phyloP scores from a whole-genome alignment of 352 stramenopile species.

The Globisporangium ultimum region DNA sequence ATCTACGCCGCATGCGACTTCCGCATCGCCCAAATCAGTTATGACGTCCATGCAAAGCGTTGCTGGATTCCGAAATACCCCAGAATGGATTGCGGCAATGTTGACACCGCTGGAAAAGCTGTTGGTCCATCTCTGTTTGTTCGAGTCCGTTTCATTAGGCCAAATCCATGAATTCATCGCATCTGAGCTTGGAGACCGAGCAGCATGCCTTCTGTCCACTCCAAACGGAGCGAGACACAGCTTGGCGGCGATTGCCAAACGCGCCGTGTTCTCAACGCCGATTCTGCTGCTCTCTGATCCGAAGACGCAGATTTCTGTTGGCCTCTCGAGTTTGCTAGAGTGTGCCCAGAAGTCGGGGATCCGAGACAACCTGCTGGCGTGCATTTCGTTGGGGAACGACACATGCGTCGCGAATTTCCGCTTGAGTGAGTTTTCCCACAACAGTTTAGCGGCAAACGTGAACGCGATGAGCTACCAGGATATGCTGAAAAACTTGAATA shows the following conservation, averaged over 20 bases:
- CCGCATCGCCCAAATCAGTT: constrained; percentile 1
- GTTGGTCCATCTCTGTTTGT: constrained; percentile 29
- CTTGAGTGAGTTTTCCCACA: constrained; percentile 11
- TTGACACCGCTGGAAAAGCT: constrained; percentile 26
- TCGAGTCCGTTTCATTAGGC: constrained; percentile 16
- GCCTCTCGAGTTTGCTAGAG: constrained; percentile 9
- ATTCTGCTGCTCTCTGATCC: constrained; percentile 12
- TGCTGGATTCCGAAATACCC: not conserved
- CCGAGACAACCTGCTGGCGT: constrained; percentile 10
- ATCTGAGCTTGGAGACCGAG: constrained; percentile 18
- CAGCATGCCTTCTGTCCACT: constrained; percentile 13
- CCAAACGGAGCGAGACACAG: not conserved
- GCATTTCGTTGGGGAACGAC: constrained; percentile 12
- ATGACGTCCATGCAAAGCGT: too few relatives aligned
- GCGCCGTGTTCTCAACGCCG: constrained; percentile 9
- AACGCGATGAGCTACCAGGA: constrained; percentile 6
- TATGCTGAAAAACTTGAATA: constrained; percentile 11
- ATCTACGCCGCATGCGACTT: not conserved
- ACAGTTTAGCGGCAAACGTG: constrained; percentile 9
- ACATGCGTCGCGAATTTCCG: constrained; percentile 9
- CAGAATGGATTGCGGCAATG: constrained; percentile 22
- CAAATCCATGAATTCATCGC: constrained; percentile 26
- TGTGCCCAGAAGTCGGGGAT: constrained; percentile 5
- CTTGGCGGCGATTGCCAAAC: constrained; percentile 3
- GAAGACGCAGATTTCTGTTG: not conserved